phyloP scores from a whole-genome alignment of 2,329 filamentous ascomycete genomes.

The Furcasterigmium sp. region DNA sequence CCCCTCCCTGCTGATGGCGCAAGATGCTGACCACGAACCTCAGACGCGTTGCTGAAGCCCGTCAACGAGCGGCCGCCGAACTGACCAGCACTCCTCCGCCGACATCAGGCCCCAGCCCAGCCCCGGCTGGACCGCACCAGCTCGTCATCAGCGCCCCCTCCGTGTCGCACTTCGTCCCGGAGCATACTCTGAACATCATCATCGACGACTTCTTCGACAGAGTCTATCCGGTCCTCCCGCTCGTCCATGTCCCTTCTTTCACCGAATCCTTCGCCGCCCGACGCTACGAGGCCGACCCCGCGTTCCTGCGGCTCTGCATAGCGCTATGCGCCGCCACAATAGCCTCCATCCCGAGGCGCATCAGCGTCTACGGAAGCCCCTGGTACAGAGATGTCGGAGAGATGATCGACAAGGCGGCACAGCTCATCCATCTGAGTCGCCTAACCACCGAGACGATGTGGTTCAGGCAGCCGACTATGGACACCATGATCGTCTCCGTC shows the following conservation, averaged over 20 bases:
- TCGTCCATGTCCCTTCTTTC: constrained; percentile 14
- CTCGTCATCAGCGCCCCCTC: constrained; percentile 7
- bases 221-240: constrained; percentile 15
- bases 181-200: constrained; percentile 11
- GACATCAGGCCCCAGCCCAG: neutral
- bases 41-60: constrained; percentile 1
- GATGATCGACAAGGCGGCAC: neutral
- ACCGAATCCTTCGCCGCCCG: constrained; percentile 4
- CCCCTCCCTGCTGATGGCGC: neutral
- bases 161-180: constrained; percentile 13
- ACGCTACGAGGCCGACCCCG: constrained; percentile 11
- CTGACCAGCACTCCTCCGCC: neutral
- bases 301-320: constrained; percentile 15
- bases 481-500: neutral
- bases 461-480: neutral
- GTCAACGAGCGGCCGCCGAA: neutral
- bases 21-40: neutral
- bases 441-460: neutral
- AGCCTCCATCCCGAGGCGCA: constrained; percentile 14
- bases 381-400: neutral
- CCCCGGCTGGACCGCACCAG: neutral
- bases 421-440: neutral
- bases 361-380: constrained; percentile 7
- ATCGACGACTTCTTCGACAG: constrained; percentile 13
- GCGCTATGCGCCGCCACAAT: constrained; percentile 15